Evolutionary conservation across 345 rosid species (phyloP).

Genomic region (Sonneratia alba): DNA sequence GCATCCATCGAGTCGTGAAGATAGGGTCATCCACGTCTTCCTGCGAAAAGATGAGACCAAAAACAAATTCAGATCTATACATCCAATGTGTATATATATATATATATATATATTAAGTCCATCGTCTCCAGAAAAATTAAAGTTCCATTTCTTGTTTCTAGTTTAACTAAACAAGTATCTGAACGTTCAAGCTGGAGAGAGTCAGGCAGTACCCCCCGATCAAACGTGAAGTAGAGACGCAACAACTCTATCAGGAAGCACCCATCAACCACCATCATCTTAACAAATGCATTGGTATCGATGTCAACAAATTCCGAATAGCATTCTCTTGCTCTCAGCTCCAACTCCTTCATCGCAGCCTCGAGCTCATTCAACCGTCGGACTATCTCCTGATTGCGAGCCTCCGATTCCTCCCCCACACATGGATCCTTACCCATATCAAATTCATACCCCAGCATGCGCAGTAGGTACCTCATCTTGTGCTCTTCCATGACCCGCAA

Average conservation of each 20-base stretch:
- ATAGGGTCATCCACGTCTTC: constrained; percentile 10
- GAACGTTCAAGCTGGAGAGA: neutral
- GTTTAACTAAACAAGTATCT: too few relatives aligned
- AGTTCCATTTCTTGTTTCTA: too few relatives aligned
- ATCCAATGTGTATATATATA: neutral
- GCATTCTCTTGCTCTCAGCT: constrained; percentile 1
- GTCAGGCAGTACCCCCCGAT: neutral
- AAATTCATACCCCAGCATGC: constrained; percentile 1
- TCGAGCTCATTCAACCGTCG: constrained; percentile 1
- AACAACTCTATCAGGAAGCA: constrained; percentile 9
- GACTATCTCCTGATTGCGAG: neutral
- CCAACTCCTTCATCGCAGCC: neutral
- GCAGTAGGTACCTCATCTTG: constrained; percentile 10
- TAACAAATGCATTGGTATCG: neutral
- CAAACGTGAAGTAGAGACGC: constrained; percentile 11
- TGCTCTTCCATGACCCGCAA: constrained; percentile 14
- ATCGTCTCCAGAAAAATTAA: too few relatives aligned
- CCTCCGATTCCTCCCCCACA: neutral
- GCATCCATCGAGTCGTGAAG: constrained; percentile 12
- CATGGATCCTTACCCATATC: neutral
- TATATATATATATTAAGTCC: neutral
- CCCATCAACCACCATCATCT: constrained; percentile 6
- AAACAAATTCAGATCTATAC: neutral
- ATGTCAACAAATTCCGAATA: constrained; percentile 1
- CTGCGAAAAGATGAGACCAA: neutral